These are phyloP conservation scores for Linnemannia schmuckeri DNA, from an alignment of 192 early-diverging fungal species.

Conservation along the genomic window DNA sequence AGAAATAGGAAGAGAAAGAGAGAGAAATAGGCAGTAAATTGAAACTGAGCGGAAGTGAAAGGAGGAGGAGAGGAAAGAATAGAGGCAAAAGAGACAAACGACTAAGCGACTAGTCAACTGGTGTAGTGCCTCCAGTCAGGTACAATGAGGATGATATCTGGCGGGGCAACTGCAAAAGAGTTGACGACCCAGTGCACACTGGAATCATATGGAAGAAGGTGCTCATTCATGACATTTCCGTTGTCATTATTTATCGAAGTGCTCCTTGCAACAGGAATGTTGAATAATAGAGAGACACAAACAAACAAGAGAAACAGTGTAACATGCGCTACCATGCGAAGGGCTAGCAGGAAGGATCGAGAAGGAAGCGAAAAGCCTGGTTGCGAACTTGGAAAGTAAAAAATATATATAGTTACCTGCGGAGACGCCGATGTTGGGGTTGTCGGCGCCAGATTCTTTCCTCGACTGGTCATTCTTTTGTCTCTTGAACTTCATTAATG, in stretches of 20 bases:
- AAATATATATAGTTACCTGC: slow-evolving; percentile 16
- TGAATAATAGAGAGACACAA: background rate
- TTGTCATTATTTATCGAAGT: background rate
- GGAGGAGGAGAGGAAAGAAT: background rate
- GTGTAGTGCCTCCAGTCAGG: background rate
- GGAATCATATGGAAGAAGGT: background rate
- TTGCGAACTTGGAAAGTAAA: background rate
- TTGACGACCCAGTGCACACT: background rate
- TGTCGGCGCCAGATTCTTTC: slow-evolving; percentile 26
- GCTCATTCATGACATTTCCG: background rate
- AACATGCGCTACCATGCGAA: background rate
- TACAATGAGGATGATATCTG: background rate
- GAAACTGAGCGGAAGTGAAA: background rate
- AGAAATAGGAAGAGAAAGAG: background rate
- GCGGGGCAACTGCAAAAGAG: background rate
- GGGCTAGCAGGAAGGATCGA: background rate
- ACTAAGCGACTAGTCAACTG: no score
- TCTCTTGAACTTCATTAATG: slow-evolving; percentile 36
- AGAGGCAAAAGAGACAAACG: background rate
- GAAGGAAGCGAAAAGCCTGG: background rate
- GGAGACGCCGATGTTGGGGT: background rate
- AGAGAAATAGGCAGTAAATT: background rate
- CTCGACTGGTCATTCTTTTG: slow-evolving; percentile 25
- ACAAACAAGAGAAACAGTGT: background rate
- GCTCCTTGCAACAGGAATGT: background rate